Evolutionary conservation across 2,329 filamentous ascomycete genomes (phyloP).

Genomic region (Xylaria digitata): DNA sequence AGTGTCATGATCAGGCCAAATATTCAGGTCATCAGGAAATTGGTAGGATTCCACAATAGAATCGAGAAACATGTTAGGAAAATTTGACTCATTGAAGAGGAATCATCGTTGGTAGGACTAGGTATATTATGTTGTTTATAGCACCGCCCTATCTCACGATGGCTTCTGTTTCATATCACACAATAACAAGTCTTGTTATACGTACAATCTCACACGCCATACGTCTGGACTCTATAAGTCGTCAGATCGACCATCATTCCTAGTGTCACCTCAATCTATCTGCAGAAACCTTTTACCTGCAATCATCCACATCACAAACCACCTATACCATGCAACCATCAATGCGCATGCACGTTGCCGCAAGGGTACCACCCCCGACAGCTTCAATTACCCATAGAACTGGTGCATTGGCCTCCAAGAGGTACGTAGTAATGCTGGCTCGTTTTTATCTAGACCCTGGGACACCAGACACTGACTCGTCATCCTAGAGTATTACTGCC

Average conservation of each 20-base stretch:
- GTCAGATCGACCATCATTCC: background rate
- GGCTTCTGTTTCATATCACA: slow-evolving; percentile 28
- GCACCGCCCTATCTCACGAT: slow-evolving; percentile 18
- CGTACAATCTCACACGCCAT: slow-evolving; percentile 17
- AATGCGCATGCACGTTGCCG: slow-evolving; percentile 41
- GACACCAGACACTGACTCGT: slow-evolving; percentile 13
- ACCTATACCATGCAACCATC: slow-evolving; percentile 36
- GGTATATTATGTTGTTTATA: slow-evolving; percentile 30
- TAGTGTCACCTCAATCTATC: slow-evolving; percentile 17
- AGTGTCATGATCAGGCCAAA: slow-evolving; percentile 33
- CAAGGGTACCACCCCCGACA: slow-evolving; percentile 33
- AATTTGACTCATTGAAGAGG: slow-evolving; percentile 6
- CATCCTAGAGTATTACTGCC: slow-evolving; percentile 23
- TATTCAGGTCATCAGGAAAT: slow-evolving; percentile 20
- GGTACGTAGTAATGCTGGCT: slow-evolving; percentile 34
- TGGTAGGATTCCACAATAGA: slow-evolving; percentile 2
- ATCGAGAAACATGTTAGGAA: background rate
- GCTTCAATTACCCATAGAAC: slow-evolving; percentile 34
- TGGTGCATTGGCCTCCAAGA: slow-evolving; percentile 40
- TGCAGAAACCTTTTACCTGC: background rate
- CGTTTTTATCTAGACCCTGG: background rate
- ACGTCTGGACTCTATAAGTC: slow-evolving; percentile 13
- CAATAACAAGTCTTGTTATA: slow-evolving; percentile 11
- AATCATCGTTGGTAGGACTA: background rate
- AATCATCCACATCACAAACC: slow-evolving; percentile 7